These are phyloP conservation scores for Kodamaea restingae DNA, from an alignment of 805 yeast genomes.

Conservation along the genomic window DNA sequence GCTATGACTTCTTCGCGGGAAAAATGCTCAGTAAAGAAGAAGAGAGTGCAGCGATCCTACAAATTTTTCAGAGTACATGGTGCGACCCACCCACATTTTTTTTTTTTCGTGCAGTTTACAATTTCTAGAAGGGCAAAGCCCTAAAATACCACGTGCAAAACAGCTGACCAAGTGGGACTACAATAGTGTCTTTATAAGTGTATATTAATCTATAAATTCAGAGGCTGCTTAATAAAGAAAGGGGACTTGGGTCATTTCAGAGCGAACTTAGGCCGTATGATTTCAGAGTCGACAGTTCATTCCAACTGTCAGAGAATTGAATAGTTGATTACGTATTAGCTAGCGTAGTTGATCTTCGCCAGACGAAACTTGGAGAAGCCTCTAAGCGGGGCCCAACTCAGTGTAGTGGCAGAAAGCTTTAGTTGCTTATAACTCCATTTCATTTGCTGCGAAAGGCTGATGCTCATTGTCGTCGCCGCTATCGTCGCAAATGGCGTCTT, in stretches of 20 bases:
- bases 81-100: not conserved
- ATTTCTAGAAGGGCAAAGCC: not conserved
- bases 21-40: conserved; percentile 26
- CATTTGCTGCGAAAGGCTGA: conserved; percentile 42
- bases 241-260: too few species aligned
- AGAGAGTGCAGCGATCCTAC: conserved; percentile 3
- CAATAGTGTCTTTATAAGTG: not conserved
- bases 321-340: conserved; percentile 2
- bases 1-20: conserved; percentile 71
- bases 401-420: too few species aligned
- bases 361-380: not conserved
- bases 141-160: not conserved
- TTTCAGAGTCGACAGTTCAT: not conserved
- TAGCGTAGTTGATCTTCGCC: not conserved
- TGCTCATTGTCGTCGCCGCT: conserved; percentile 28
- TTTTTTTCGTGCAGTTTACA: not conserved
- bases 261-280: not conserved
- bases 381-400: too few species aligned
- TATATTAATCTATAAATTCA: not conserved
- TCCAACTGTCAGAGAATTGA: conserved; percentile 1
- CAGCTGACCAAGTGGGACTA: not conserved
- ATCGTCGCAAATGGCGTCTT: conserved; percentile 21
- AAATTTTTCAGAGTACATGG: conserved; percentile 5
- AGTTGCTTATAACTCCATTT: conserved; percentile 34
- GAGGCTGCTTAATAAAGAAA: too few species aligned